A percentile compares a stretch with the other conserved stretches of the same genome.
phyloP scores from a whole-genome alignment of 768 basidiomycete species.

The Coprinopsis cinerea region DNA sequence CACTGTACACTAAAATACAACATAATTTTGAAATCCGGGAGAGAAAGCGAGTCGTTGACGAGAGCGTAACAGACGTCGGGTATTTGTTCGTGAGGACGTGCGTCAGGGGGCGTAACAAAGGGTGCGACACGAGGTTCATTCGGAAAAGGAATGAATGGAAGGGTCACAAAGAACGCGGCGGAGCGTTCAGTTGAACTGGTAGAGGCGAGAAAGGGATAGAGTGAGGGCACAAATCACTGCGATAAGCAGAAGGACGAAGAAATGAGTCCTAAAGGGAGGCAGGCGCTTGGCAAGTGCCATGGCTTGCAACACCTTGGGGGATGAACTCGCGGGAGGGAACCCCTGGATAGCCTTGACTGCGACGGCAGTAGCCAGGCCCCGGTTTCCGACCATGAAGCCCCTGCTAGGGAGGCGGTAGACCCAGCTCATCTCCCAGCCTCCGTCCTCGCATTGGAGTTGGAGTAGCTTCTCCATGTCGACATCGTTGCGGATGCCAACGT shows the following conservation, averaged over 20 bases:
- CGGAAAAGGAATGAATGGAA: neutral
- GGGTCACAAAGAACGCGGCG: neutral
- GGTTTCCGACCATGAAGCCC: constrained; percentile 45
- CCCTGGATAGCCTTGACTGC: constrained; percentile 45
- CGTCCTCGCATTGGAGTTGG: constrained; percentile 46
- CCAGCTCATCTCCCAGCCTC: constrained; percentile 51
- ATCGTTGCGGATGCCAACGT: constrained; percentile 34
- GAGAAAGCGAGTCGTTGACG: too few relatives aligned
- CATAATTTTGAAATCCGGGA: too few relatives aligned
- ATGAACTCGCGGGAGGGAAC: neutral
- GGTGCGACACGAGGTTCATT: too few relatives aligned
- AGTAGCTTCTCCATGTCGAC: constrained; percentile 41
- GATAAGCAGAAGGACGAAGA: neutral
- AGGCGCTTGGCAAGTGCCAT: neutral
- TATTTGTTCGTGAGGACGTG: too few relatives aligned
- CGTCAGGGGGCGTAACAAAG: too few relatives aligned
- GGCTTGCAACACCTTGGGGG: neutral
- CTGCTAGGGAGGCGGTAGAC: constrained; percentile 49
- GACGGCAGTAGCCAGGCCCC: constrained; percentile 48
- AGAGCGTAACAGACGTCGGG: too few relatives aligned
- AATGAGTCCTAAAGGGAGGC: neutral
- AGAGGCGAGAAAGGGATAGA: neutral
- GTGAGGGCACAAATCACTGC: neutral
- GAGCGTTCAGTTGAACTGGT: neutral
- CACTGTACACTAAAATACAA: too few relatives aligned